Base-by-base conservation (phyloP, 2,329 filamentous ascomycete genomes). In the Conoideocrella luteorostrata region DNA sequence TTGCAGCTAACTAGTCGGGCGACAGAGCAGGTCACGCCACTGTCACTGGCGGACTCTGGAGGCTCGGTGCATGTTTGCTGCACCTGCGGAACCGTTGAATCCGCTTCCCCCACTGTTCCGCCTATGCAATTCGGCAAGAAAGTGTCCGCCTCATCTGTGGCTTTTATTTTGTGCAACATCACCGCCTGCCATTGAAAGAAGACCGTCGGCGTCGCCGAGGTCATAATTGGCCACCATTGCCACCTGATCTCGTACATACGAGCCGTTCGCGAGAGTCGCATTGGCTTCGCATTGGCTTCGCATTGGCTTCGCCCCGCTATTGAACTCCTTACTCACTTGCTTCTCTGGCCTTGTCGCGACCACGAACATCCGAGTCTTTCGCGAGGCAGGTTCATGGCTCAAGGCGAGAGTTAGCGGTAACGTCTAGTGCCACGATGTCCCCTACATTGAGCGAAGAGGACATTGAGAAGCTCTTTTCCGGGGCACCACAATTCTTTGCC, bases 401-500 rank as follows among this genome's bases (percentile, higher is more conserved):
- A 15, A 50, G 47, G 50, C 40, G 48, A 50, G 45, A 51, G 39
- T 59, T 65, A 33, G 58, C 59, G 45, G 70, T 63, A 50, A 71
- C 70, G 28, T 61, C 72, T 45, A 70, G 72, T 58, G 81, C 78
- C 63, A 82, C 82, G 13, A 47, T 47, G 71, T 69, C 78, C 40
- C 68, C 77, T 35, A 73, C 72, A 39, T 67, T 84, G 46, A 73
- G 65, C 53, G 71, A 78, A 36, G 66, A 70, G 32, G 79, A 85
- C 51, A 66, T 87, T 41, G 78, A 82, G 63, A 78, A 80, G 61
- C 73, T 87, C 55, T 88, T 87, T 68, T 84, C 82, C 21, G 83
- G 84, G n/a, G 84, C 84, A 34, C 84, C 84, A 50, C 82, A 86
- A 58, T 87, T 83, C 66, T 81, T 80, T 59, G 74, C 78, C 51